These are phyloP conservation scores for Vitis amurensis DNA, from an alignment of 164 flowering plant species.

Conservation along the genomic window DNA sequence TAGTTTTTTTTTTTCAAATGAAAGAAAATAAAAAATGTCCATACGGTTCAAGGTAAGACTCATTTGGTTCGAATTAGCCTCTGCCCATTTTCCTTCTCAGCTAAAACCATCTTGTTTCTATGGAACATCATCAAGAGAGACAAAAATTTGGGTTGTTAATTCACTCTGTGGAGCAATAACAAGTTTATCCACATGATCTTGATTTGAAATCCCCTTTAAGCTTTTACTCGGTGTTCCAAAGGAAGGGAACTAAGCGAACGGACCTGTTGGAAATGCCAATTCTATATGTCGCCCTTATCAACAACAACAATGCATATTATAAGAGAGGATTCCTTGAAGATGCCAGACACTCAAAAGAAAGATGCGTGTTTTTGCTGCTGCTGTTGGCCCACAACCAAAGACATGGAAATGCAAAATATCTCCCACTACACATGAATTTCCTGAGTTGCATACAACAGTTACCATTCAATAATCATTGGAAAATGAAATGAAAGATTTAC, in stretches of 20 bases:
- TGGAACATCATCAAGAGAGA: neutral
- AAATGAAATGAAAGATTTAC: no score
- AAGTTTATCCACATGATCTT: neutral
- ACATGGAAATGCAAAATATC: neutral
- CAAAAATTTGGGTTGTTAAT: neutral
- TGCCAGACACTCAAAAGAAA: neutral
- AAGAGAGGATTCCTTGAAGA: neutral
- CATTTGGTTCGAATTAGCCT: no score
- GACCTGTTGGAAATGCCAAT: neutral
- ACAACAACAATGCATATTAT: neutral
- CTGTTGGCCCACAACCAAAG: neutral
- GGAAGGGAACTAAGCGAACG: neutral
- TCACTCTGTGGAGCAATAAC: neutral
- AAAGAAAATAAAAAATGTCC: no score
- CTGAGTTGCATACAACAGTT: no score
- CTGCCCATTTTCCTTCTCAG: no score
- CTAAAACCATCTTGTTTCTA: no score
- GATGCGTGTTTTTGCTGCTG: neutral
- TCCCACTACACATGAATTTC: no score
- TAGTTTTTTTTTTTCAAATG: no score
- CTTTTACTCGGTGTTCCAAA: neutral
- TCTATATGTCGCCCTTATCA: neutral
- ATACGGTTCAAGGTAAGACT: no score
- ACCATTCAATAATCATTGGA: no score
- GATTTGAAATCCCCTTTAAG: neutral